A percentile compares a stretch with the other conserved stretches of the same genome.
Conservation (phyloP, 495 filamentous ascomycete genomes). For the Neohortaea acidophila region DNA sequence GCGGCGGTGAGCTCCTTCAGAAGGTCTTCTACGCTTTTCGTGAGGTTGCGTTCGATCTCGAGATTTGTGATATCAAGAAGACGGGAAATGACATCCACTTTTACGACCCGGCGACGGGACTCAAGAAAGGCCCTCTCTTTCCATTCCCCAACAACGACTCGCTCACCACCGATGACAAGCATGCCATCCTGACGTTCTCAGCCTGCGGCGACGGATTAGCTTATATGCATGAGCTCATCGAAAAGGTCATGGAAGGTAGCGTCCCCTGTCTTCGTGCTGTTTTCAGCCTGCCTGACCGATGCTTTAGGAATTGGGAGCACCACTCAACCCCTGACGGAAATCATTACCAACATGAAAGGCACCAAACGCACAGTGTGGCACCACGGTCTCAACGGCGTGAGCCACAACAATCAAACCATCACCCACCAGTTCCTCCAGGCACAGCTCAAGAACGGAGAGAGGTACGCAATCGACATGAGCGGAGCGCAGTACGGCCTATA, state of each 20-base stretch:
- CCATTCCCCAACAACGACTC: background rate
- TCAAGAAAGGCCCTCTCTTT: constrained; percentile 1
- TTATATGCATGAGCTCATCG: background rate
- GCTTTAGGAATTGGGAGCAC: too few species aligned
- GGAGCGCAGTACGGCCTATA: constrained; percentile 17
- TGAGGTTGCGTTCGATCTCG: constrained; percentile 3
- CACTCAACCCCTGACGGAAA: too few species aligned
- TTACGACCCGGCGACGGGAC: background rate
- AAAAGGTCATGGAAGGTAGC: constrained; percentile 2
- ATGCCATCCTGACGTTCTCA: background rate
- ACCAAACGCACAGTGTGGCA: too few species aligned
- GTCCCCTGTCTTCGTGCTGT: too few species aligned
- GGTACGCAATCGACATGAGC: constrained; percentile 12
- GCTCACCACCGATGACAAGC: background rate
- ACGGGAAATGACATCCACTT: background rate
- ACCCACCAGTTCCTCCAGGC: too few species aligned
- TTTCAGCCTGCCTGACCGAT: too few species aligned
- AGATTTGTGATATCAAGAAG: background rate
- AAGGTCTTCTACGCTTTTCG: background rate
- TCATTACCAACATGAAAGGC: too few species aligned
- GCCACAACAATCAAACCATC: constrained; percentile 7
- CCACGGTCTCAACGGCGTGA: background rate
- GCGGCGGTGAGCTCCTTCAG: constrained; percentile 2
- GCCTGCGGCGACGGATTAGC: background rate
- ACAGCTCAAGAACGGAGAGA: constrained; percentile 8